These are phyloP conservation scores for Betula pendula DNA, from an alignment of 306 rosid genomes.

Conservation along the genomic window DNA sequence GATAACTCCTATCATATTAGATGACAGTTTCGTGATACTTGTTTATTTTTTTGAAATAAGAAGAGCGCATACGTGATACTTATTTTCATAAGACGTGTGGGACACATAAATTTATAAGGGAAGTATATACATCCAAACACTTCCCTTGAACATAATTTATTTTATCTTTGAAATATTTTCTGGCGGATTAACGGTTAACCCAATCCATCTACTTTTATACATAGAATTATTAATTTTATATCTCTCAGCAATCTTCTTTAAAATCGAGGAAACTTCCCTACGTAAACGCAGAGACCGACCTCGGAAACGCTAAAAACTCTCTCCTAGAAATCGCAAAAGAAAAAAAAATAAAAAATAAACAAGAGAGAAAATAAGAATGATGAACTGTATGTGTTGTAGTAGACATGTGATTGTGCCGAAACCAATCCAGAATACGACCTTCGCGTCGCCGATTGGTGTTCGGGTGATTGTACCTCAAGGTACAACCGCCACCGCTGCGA, in stretches of 20 bases:
- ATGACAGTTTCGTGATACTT: too few relatives aligned
- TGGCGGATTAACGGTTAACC: neutral
- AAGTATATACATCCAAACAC: too few relatives aligned
- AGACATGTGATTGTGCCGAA: constrained; percentile 29
- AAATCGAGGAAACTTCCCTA: neutral
- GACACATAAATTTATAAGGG: too few relatives aligned
- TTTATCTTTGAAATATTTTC: too few relatives aligned
- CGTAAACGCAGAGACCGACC: neutral
- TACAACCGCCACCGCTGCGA: constrained; percentile 15
- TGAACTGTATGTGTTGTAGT: constrained; percentile 41
- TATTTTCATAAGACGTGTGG: too few relatives aligned
- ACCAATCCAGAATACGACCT: constrained; percentile 21
- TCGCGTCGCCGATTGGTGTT: constrained; percentile 17
- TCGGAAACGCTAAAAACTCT: neutral
- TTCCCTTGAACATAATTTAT: too few relatives aligned
- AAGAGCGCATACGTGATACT: too few relatives aligned
- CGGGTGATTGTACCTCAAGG: constrained; percentile 22
- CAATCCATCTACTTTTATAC: neutral
- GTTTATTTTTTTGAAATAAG: too few relatives aligned
- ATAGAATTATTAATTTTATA: too few relatives aligned
- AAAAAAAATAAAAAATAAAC: too few relatives aligned
- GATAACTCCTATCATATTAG: too few relatives aligned
- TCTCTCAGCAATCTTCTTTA: neutral
- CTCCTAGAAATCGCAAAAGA: neutral
- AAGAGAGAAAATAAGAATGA: constrained; percentile 15